Conservation (phyloP, 371 early-diverging fungal species). For the Vittaforma corneae region DNA sequence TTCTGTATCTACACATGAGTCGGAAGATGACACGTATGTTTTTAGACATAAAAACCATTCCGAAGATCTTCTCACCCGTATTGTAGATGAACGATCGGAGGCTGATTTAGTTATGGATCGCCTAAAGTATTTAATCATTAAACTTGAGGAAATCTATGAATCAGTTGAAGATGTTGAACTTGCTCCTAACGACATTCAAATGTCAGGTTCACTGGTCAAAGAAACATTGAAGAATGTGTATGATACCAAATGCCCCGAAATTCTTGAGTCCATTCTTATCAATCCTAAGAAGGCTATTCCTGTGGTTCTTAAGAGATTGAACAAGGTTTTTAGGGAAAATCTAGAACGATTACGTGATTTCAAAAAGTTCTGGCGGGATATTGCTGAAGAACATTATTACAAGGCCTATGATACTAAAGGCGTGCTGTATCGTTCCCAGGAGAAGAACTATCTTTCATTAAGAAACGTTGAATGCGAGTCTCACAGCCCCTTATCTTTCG, state of each 20-base stretch:
- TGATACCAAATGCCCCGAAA: constrained; percentile 39
- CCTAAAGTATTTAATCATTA: constrained; percentile 71
- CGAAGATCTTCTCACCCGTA: constrained; percentile 83
- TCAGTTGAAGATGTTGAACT: constrained; percentile 61
- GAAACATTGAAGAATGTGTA: constrained; percentile 67
- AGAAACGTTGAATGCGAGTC: constrained; percentile 77
- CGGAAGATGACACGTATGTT: constrained; percentile 81
- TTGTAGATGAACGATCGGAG: constrained; percentile 94
- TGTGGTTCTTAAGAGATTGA: constrained; percentile 78
- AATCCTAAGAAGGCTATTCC: constrained; percentile 83
- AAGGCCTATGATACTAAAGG: constrained; percentile 87
- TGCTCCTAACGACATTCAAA: constrained; percentile 64
- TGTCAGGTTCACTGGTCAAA: constrained; percentile 52
- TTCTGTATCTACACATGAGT: constrained; percentile 79
- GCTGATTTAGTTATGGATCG: constrained; percentile 88
- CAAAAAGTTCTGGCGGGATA: constrained; percentile 85
- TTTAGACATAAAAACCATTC: constrained; percentile 78
- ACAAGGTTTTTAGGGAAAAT: constrained; percentile 93
- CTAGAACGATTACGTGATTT: constrained; percentile 68
- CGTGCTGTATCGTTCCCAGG: constrained; percentile 70
- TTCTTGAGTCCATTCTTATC: constrained; percentile 69
- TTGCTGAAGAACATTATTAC: constrained; percentile 79
- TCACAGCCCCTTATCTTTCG: constrained; percentile 61
- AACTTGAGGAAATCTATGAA: constrained; percentile 71
- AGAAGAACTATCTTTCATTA: constrained; percentile 67